Base-by-base conservation (phyloP, 345 rosid genomes). In the Sisymbrium irio region DNA sequence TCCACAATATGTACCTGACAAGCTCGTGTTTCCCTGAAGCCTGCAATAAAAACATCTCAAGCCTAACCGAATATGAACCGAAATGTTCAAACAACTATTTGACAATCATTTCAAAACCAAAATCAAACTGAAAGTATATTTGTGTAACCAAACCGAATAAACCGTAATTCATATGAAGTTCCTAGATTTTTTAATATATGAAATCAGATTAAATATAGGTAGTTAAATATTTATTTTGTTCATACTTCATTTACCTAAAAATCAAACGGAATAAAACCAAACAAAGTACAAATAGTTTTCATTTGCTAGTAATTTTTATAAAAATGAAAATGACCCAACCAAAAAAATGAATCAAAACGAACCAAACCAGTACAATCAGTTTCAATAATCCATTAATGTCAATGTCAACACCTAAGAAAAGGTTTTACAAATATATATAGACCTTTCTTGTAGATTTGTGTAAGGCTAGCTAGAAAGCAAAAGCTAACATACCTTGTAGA, bases 1-100 rank as follows among this genome's bases (percentile, higher is more conserved):
- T 92, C 97, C 89, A 92, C 35, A 89, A 65, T 50, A 92, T 83
- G 78, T 82, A 92, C 73, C 96, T 85, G 37, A 92, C 92, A 60
- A 41, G 82, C 80, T 91, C 97, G 69, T 57, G 86, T 47, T 18
- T 75, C 62, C 97, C 97, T 77, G 71, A 60, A 6, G 20, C 86
- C 97, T 91, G 79, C 65, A 39, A 14, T 25, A 42, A 46, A 49
- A 27, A 60, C 35, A 70, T 39, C 44, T 40, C 67, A 70, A 36
- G 33, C 32, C 17, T 59, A 36, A n/a, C 40, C 0, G 36, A 66
- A 13, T 36, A n/a, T 15, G 19, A 65, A 49, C 46, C 6, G 1
- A 5, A 22, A 0, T 22, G 28, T 1, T 60, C 25, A 42, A 8
- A 62, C 36, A 7, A 9, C 15, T 20, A 49, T 49, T 56, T 56